These are phyloP conservation scores for Tolypocladium pustulatum DNA, from an alignment of 2,329 filamentous ascomycete species.

Conservation along the genomic window DNA sequence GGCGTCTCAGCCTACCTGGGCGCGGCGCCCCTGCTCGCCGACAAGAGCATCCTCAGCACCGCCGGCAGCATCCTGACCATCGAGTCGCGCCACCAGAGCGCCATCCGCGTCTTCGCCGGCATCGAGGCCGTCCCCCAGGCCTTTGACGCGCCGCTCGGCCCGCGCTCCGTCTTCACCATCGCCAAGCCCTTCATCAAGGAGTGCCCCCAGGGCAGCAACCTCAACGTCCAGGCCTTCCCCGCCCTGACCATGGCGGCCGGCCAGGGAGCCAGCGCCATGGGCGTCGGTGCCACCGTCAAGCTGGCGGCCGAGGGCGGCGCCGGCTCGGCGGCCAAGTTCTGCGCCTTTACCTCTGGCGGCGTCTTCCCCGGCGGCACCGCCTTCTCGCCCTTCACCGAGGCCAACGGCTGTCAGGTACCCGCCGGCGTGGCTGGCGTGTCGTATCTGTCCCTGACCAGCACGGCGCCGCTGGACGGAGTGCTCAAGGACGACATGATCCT, in stretches of 20 bases:
- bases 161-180: conserved; percentile 61
- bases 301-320: conserved; percentile 40
- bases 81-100: conserved; percentile 64
- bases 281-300: conserved; percentile 16
- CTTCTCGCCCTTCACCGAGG: conserved; percentile 44
- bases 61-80: conserved; percentile 63
- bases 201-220: conserved; percentile 57
- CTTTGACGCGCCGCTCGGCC: conserved; percentile 60
- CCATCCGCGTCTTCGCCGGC: conserved; percentile 52
- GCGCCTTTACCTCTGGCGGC: conserved; percentile 56
- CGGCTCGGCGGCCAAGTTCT: conserved; percentile 38
- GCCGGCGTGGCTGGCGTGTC: conserved; percentile 51
- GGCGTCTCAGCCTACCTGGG: conserved; percentile 67
- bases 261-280: conserved; percentile 26
- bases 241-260: conserved; percentile 39
- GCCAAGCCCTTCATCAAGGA: conserved; percentile 62
- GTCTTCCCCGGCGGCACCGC: conserved; percentile 44
- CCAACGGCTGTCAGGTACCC: conserved; percentile 49
- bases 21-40: conserved; percentile 54
- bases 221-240: conserved; percentile 52
- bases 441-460: conserved; percentile 56
- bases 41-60: conserved; percentile 48
- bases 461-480: conserved; percentile 35
- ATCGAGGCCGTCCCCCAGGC: conserved; percentile 53
- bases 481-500: conserved; percentile 54